Conservation (phyloP, 2,329 filamentous ascomycete genomes). For the Penicillium frequentans region DNA sequence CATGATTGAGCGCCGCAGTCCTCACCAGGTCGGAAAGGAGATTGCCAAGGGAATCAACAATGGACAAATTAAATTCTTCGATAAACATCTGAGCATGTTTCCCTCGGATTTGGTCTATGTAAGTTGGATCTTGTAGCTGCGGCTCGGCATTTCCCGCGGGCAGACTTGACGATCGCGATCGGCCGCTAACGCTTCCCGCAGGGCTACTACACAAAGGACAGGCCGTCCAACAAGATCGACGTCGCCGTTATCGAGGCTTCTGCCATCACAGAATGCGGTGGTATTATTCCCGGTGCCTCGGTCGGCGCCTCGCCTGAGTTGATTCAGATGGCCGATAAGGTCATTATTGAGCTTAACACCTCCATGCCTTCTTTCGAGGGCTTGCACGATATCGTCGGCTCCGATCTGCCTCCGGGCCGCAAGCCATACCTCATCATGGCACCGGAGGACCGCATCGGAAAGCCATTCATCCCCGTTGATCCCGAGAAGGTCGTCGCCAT, state of each 20-base stretch:
- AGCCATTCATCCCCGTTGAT: slow-evolving; percentile 78
- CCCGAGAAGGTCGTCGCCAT: slow-evolving; percentile 81
- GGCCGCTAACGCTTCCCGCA: slow-evolving; percentile 29
- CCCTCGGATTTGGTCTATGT: slow-evolving; percentile 81
- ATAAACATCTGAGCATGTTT: slow-evolving; percentile 93
- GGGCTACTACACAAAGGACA: slow-evolving; percentile 82
- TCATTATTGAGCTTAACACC: slow-evolving; percentile 92
- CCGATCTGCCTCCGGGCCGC: slow-evolving; percentile 74
- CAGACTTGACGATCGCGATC: slow-evolving; percentile 1
- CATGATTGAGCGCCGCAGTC: slow-evolving; percentile 84
- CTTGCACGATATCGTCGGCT: slow-evolving; percentile 87
- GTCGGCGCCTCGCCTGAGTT: slow-evolving; percentile 84
- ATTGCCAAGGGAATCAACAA: slow-evolving; percentile 90
- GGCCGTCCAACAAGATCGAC: slow-evolving; percentile 71
- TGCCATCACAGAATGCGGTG: slow-evolving; percentile 84
- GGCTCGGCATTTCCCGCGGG: slow-evolving; percentile 7
- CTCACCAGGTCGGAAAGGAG: slow-evolving; percentile 87
- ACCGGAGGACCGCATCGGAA: slow-evolving; percentile 83
- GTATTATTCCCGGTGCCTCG: slow-evolving; percentile 82
- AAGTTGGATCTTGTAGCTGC: slow-evolving; percentile 20
- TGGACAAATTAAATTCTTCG: slow-evolving; percentile 86
- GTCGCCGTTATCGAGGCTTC: slow-evolving; percentile 83
- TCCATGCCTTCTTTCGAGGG: slow-evolving; percentile 80
- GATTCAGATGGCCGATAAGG: slow-evolving; percentile 87
- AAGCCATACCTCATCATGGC: slow-evolving; percentile 86